Evolutionary conservation across 129 eudicot genomes (phyloP).

Genomic region (Lactuca sativa): DNA sequence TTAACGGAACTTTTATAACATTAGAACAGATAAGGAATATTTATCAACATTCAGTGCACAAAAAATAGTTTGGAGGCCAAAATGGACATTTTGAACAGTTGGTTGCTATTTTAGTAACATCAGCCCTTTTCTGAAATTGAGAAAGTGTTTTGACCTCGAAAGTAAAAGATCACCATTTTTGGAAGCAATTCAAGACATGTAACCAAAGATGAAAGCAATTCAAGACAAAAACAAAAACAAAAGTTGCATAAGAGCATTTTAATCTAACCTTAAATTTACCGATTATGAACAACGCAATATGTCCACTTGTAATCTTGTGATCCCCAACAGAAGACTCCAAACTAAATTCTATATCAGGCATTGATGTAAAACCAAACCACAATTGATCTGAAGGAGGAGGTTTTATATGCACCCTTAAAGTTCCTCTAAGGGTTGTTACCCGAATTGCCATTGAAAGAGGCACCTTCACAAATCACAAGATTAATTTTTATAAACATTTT

Average conservation of each 20-base stretch:
- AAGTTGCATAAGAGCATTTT: not conserved
- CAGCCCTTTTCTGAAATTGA: not conserved
- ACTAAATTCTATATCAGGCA: slow-evolving; percentile 81
- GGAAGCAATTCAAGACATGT: not conserved
- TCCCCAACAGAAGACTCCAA: slow-evolving; percentile 87
- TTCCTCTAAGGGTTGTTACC: slow-evolving; percentile 77
- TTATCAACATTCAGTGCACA: no score
- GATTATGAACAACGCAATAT: slow-evolving; percentile 67
- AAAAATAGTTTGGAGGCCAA: no score
- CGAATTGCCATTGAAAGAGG: slow-evolving; percentile 72
- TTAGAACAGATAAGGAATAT: not conserved
- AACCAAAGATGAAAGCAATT: not conserved
- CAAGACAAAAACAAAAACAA: not conserved
- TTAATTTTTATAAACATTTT: slow-evolving; percentile 6
- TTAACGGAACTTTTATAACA: not conserved
- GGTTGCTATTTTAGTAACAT: no score
- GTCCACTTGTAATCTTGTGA: slow-evolving; percentile 81
- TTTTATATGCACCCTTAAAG: slow-evolving; percentile 69
- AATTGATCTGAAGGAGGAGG: slow-evolving; percentile 97
- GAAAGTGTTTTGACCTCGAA: not conserved
- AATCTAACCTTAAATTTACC: slow-evolving; percentile 76
- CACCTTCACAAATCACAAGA: slow-evolving; percentile 56
- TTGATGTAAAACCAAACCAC: slow-evolving; percentile 84
- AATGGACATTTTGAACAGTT: no score
- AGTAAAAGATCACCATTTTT: not conserved